These are phyloP conservation scores for Nymphaea colorata DNA, from an alignment of 164 flowering plant genomes.

Conservation along the genomic window DNA sequence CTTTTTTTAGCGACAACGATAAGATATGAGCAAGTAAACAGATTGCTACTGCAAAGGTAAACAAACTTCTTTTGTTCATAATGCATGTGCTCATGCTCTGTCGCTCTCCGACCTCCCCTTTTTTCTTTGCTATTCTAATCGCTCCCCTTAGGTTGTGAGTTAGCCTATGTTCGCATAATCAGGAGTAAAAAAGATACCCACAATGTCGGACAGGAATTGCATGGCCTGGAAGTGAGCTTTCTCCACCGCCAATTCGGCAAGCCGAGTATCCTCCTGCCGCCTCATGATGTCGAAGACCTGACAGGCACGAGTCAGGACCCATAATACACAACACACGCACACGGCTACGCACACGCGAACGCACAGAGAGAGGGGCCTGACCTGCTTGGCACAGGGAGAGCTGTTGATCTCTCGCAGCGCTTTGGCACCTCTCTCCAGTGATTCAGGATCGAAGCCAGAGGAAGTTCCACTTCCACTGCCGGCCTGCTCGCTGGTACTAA, in stretches of 20 bases:
- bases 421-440: constrained; percentile 66
- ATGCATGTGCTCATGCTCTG: no score
- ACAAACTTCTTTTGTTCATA: no score
- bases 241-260: constrained; percentile 50
- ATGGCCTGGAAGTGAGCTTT: constrained; percentile 32
- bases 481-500: background rate
- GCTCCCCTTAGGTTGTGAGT: no score
- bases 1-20: no score
- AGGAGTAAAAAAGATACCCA: constrained; percentile 16
- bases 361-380: constrained; percentile 4
- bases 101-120: no score
- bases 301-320: background rate
- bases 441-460: constrained; percentile 53
- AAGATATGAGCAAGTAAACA: no score
- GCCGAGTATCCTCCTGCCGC: constrained; percentile 57
- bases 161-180: no score
- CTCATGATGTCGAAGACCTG: constrained; percentile 66
- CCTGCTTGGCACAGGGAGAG: constrained; percentile 49
- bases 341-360: background rate
- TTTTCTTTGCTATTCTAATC: no score
- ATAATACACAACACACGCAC: background rate
- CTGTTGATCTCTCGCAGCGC: constrained; percentile 63
- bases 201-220: constrained; percentile 50
- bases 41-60: no score
- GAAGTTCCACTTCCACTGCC: background rate